Percentiles rank a stretch among this genome's conserved stretches.
phyloP scores from a whole-genome alignment of 208 protist genomes.

The Naegleria gruberi region DNA sequence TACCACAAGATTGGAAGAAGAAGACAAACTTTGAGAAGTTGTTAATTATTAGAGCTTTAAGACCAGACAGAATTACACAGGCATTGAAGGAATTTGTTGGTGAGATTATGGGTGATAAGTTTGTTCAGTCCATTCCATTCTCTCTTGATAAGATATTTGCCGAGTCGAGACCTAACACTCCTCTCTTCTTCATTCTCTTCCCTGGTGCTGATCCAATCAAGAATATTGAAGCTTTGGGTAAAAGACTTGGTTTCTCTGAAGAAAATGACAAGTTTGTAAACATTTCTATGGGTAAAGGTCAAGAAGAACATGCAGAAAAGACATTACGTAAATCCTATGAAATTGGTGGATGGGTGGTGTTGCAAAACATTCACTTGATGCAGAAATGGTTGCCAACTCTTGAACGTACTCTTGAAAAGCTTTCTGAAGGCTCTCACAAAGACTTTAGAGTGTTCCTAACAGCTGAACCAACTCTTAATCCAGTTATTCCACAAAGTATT shows the following conservation, averaged over 20 bases:
- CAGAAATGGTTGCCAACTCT: conserved; percentile 69
- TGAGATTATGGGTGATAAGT: conserved; percentile 45
- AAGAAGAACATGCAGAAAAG: conserved; percentile 62
- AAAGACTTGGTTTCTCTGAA: conserved; percentile 50
- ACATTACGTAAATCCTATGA: conserved; percentile 38
- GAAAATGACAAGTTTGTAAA: conserved; percentile 54
- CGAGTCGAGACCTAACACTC: conserved; percentile 48
- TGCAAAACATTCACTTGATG: conserved; percentile 81
- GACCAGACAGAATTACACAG: conserved; percentile 85
- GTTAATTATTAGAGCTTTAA: conserved; percentile 82
- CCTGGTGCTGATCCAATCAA: conserved; percentile 72
- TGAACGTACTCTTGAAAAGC: conserved; percentile 61
- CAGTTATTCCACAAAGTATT: conserved; percentile 56
- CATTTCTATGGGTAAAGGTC: conserved; percentile 71
- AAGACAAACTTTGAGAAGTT: conserved; percentile 84
- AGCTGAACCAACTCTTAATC: conserved; percentile 49
- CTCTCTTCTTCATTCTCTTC: conserved; percentile 80
- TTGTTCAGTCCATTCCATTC: conserved; percentile 42
- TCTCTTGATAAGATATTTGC: conserved; percentile 50
- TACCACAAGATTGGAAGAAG: conserved; percentile 75
- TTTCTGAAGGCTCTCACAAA: conserved; percentile 42
- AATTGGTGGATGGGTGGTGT: conserved; percentile 61
- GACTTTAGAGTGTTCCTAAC: conserved; percentile 70
- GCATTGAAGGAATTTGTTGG: conserved; percentile 70
- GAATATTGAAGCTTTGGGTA: conserved; percentile 55